Conservation (phyloP, 179 eudicot genomes). For the Drosera spatulata region DNA sequence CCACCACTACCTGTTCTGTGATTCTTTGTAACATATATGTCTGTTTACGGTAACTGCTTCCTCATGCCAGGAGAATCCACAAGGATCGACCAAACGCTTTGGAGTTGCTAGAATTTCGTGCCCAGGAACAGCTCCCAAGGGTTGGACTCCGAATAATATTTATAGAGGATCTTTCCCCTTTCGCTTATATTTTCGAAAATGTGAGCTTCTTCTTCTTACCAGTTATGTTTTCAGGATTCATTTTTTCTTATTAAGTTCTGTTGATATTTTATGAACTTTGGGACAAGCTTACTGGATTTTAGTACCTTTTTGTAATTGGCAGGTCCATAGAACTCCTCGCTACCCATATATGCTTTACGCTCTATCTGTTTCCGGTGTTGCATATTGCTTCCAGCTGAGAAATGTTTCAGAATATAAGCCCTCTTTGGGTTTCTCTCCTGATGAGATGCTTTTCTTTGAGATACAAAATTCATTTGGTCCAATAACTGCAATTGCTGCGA, state of each 20-base stretch:
- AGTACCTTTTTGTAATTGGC: constrained; percentile 12
- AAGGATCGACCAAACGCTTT: constrained; percentile 42
- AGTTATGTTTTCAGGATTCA: neutral
- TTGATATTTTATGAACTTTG: neutral
- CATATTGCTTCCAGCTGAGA: constrained; percentile 48
- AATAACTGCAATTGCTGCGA: constrained; percentile 59
- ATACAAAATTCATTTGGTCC: constrained; percentile 37
- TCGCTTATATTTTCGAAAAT: constrained; percentile 62
- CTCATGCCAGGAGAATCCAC: constrained; percentile 57
- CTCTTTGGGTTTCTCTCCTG: constrained; percentile 37
- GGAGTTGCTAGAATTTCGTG: constrained; percentile 56
- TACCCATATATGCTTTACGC: constrained; percentile 57
- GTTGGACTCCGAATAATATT: constrained; percentile 61
- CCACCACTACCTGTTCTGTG: neutral
- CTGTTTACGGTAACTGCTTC: neutral
- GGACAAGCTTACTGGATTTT: constrained; percentile 1
- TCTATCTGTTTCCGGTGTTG: constrained; percentile 69
- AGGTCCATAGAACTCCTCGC: constrained; percentile 41
- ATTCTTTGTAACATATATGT: neutral
- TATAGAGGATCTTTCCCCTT: constrained; percentile 56
- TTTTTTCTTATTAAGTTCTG: neutral
- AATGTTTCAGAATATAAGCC: constrained; percentile 40
- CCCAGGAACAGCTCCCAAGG: constrained; percentile 42
- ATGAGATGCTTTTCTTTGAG: constrained; percentile 48
- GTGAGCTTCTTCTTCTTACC: constrained; percentile 31